Evolutionary conservation across 2,329 filamentous ascomycete genomes (phyloP).

Genomic region (Coleophoma eucalyptorum): DNA sequence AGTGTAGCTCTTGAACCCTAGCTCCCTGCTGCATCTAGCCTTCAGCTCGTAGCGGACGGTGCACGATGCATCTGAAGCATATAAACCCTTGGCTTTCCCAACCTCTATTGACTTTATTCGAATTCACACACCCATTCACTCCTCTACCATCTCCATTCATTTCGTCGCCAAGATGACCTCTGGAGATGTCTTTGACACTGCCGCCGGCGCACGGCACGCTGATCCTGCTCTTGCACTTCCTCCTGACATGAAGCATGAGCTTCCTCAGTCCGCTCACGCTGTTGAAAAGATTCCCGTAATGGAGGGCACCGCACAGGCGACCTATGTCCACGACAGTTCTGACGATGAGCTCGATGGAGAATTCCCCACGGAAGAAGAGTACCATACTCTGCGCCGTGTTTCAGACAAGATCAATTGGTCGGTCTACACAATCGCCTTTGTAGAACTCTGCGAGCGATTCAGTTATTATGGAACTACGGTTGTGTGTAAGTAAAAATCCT

Average conservation of each 20-base stretch:
- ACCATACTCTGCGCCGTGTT: conserved; percentile 19
- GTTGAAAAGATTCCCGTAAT: conserved; percentile 33
- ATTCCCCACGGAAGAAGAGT: conserved; percentile 19
- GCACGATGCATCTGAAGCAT: background rate
- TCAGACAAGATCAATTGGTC: conserved; percentile 20
- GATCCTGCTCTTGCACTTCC: conserved; percentile 16
- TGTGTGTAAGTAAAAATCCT: conserved; percentile 44
- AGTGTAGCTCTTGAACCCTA: background rate
- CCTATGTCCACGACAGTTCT: background rate
- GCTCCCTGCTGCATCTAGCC: background rate
- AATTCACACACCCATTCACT: background rate
- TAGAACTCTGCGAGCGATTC: conserved; percentile 62
- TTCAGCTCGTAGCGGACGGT: background rate
- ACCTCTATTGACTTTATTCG: background rate
- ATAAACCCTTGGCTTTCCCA: background rate
- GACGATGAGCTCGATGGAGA: background rate
- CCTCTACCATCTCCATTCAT: background rate
- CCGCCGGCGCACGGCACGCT: conserved; percentile 14
- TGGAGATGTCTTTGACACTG: conserved; percentile 16
- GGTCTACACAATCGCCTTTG: conserved; percentile 50
- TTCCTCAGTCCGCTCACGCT: conserved; percentile 1
- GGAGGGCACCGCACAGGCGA: conserved; percentile 31
- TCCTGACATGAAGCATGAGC: conserved; percentile 17
- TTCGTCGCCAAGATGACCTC: conserved; percentile 7
- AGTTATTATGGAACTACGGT: conserved; percentile 63